A percentile compares a stretch with the other conserved stretches of the same genome.
Evolutionary conservation across 2,329 filamentous ascomycete genomes (phyloP).

Genomic region (Aspergillus piperis): DNA sequence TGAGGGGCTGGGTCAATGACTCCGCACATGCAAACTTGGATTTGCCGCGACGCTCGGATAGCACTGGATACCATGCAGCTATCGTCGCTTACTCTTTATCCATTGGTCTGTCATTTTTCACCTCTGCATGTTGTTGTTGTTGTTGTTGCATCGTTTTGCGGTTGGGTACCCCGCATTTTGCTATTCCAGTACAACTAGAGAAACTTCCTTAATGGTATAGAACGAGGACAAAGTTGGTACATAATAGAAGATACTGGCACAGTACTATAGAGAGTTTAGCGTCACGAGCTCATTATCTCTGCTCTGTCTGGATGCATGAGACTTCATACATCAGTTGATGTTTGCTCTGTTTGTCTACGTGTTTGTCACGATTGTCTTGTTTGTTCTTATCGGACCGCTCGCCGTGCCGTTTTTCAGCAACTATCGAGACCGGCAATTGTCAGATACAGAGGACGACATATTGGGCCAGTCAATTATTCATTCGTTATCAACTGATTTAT

Average conservation of each 20-base stretch:
- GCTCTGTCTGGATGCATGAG: neutral
- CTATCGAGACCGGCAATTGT: slow-evolving; percentile 1
- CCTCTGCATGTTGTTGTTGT: neutral
- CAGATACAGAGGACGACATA: neutral
- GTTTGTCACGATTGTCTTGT: slow-evolving; percentile 30
- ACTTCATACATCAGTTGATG: slow-evolving; percentile 8
- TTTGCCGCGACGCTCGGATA: neutral
- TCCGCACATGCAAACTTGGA: slow-evolving; percentile 1
- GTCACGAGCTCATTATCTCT: neutral
- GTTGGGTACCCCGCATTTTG: neutral
- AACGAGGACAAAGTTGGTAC: too few relatives aligned
- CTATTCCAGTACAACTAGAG: neutral
- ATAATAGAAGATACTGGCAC: neutral
- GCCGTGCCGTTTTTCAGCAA: slow-evolving; percentile 12
- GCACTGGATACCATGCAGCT: neutral
- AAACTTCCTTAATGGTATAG: neutral
- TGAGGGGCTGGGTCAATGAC: neutral
- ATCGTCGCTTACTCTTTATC: neutral
- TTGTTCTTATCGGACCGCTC: slow-evolving; percentile 22
- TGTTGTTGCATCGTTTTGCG: neutral
- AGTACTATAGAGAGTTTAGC: neutral
- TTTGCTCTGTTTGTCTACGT: slow-evolving; percentile 25
- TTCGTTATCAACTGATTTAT: neutral
- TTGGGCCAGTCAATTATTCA: neutral
- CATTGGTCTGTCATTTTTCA: neutral